Conservation (phyloP, 371 early-diverging fungal genomes). For the Mucor velutinosus region DNA sequence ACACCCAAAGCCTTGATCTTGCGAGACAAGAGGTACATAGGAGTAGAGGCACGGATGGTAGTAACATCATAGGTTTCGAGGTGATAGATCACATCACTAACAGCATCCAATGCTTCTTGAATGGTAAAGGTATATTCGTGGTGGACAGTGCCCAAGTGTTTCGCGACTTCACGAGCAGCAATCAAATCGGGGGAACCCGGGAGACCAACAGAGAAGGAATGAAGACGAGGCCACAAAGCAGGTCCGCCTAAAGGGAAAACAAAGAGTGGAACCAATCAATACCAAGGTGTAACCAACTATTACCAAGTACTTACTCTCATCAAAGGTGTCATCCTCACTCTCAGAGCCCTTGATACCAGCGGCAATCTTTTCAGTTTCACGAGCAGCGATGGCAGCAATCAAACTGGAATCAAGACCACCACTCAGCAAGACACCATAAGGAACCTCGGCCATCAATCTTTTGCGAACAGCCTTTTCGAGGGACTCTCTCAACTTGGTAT, state of each 20-base stretch:
- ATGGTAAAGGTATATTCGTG: constrained; percentile 94
- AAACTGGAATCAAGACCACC: constrained; percentile 95
- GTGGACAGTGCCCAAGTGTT: constrained; percentile 88
- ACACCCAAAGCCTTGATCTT: constrained; percentile 97
- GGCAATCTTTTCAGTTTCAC: constrained; percentile 8
- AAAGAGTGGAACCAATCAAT: constrained; percentile 71
- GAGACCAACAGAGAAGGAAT: constrained; percentile 96
- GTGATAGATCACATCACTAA: constrained; percentile 93
- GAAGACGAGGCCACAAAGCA: constrained; percentile 80
- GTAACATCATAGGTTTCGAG: constrained; percentile 99
- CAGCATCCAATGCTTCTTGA: constrained; percentile 94
- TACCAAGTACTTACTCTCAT: constrained; percentile 60
- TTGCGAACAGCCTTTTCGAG: constrained; percentile 89
- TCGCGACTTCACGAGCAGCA: constrained; percentile 89
- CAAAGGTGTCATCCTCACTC: constrained; percentile 14
- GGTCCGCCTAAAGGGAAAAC: constrained; percentile 64
- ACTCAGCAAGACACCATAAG: constrained; percentile 92
- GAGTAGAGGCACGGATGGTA: constrained; percentile 96
- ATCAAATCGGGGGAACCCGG: constrained; percentile 92
- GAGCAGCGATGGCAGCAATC: constrained; percentile 87
- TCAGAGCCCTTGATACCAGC: constrained; percentile 4
- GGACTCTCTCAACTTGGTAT: constrained; percentile 68
- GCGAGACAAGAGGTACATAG: constrained; percentile 94
- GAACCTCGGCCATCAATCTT: constrained; percentile 95
- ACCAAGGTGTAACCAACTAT: neutral